These are phyloP conservation scores for Talaromyces borbonicus DNA, from an alignment of 495 filamentous ascomycete genomes.

Conservation along the genomic window DNA sequence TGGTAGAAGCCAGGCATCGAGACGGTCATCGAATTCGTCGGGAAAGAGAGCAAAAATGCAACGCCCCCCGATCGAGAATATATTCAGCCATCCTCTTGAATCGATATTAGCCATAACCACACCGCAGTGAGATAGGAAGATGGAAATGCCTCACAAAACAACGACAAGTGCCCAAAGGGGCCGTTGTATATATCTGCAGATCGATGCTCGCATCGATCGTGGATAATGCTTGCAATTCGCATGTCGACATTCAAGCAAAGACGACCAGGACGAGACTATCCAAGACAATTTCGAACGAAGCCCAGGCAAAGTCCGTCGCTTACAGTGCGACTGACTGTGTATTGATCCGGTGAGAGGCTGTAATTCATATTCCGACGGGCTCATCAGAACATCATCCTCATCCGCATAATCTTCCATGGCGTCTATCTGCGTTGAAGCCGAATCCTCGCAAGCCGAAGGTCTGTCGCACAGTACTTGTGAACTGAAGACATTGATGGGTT, in stretches of 20 bases:
- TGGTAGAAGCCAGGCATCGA: constrained; percentile 42
- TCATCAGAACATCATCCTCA: background rate
- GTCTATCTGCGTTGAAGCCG: too few relatives aligned
- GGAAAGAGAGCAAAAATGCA: constrained; percentile 2
- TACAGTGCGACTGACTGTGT: background rate
- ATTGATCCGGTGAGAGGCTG: background rate
- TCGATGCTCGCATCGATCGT: background rate
- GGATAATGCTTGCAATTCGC: background rate
- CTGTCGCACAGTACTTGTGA: too few relatives aligned
- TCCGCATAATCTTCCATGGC: too few relatives aligned
- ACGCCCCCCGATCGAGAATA: background rate
- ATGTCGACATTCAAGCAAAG: background rate
- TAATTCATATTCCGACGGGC: background rate
- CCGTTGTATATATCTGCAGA: constrained; percentile 1
- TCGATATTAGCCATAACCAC: background rate
- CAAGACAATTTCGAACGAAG: background rate
- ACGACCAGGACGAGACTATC: background rate
- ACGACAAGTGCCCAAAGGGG: constrained; percentile 1
- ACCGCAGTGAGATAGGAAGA: background rate
- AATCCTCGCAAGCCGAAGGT: too few relatives aligned
- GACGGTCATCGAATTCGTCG: constrained; percentile 22
- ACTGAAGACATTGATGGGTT: too few relatives aligned
- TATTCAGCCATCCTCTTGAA: background rate
- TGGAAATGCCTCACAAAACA: background rate
- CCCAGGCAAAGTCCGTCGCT: background rate